Base-by-base conservation (phyloP, 2,329 filamentous ascomycete genomes). In the Blastomyces emzantsi region DNA sequence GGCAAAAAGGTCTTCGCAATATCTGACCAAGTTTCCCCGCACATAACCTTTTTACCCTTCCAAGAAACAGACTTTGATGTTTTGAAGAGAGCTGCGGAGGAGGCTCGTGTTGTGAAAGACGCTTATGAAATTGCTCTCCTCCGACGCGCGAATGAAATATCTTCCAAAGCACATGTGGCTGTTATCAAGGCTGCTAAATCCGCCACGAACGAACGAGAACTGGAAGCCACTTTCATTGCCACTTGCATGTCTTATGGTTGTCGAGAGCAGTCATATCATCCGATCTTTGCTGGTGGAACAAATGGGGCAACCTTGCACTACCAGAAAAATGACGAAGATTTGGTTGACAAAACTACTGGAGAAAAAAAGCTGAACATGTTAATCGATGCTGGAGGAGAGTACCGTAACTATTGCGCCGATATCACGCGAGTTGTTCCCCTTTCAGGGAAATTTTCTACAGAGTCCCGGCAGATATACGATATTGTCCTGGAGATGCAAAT, bases 261-360 rank as follows among this genome's bases (percentile, higher is more conserved):
- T 3, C 89, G 88, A 67, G 80, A 85, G 60, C 90, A 96, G 78
- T 87, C 93, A 0, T 99, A 99, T 73, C 85, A 87, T 57, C 84
- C 92, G n/a, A 97, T 99, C 69, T 90, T 90, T 56, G 93, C 90
- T 1, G 86, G 89, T 1, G 93, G 93, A 0, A 73, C 81, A n/a
- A 94, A 94, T 71, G 92, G 89, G 6, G 87, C 89, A 17, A 92
- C 90, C 0, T 80, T 97, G 51, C 94, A 99, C 76, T 99, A 99
- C 74, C 83, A 84, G 54, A 85, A 83, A 62, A 97, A 99, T 73
- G 82, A 95, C 70, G 83, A 89, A 69, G 77, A 86, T 1, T 83
- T 97, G 22, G 77, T 78, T 2, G 85, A 87, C 33, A 64, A 69
- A 2, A 61, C 36, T 2, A 76, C 75, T 2, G 70, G 75, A 43